Percentiles rank a stretch among this genome's conserved stretches.
Conservation (phyloP, 768 basidiomycete genomes). For the Leccinum ochraceum region DNA sequence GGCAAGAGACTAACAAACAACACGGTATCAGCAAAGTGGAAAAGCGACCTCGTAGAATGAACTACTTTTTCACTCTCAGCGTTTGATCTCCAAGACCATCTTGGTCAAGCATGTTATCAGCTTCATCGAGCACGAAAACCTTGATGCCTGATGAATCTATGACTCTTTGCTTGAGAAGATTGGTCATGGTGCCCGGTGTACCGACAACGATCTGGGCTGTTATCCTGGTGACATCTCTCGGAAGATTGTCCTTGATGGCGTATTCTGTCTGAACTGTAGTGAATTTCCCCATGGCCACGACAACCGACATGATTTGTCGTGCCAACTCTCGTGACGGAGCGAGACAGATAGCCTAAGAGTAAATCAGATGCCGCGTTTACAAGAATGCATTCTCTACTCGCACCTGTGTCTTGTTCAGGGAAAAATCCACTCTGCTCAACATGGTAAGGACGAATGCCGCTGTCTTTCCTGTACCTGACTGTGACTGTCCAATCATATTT, state of each 20-base stretch:
- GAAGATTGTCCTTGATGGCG: conserved; percentile 88
- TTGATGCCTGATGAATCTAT: conserved; percentile 81
- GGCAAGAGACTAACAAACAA: conserved; percentile 52
- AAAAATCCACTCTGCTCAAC: conserved; percentile 91
- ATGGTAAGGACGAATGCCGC: conserved; percentile 98
- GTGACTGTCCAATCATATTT: conserved; percentile 99
- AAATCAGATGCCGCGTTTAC: conserved; percentile 4
- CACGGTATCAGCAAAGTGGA: conserved; percentile 15
- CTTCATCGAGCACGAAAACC: conserved; percentile 96
- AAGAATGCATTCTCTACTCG: conserved; percentile 12
- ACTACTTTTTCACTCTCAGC: conserved; percentile 89
- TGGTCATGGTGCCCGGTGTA: conserved; percentile 93
- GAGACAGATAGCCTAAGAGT: conserved; percentile 84
- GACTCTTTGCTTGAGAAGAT: conserved; percentile 76
- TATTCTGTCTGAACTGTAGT: conserved; percentile 92
- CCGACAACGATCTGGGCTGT: conserved; percentile 93
- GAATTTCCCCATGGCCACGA: conserved; percentile 93
- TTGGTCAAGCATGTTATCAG: conserved; percentile 98
- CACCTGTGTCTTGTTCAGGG: conserved; percentile 82
- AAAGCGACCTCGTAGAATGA: conserved; percentile 2
- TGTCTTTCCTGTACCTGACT: conserved; percentile 98
- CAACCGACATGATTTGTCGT: conserved; percentile 95
- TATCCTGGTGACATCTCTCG: conserved; percentile 61
- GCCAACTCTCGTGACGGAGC: conserved; percentile 97
- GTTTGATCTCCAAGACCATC: conserved; percentile 95